Conservation (phyloP, 2,329 filamentous ascomycete genomes). For the Ophiocordyceps camponoti-floridani region DNA sequence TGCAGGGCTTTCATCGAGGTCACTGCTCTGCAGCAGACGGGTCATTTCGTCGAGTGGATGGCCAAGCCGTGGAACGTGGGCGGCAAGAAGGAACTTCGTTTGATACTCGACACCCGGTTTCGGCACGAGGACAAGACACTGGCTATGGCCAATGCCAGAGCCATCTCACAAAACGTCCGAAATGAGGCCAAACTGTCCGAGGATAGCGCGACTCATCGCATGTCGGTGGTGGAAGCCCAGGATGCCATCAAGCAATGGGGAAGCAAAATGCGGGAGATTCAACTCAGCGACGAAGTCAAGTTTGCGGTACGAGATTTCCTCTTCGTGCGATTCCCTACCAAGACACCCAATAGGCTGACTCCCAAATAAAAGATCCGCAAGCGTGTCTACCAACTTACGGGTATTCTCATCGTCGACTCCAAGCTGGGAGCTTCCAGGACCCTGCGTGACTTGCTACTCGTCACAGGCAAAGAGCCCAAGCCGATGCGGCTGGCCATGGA, state of each 20-base stretch:
- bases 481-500: slow-evolving; percentile 44
- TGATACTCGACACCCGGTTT: slow-evolving; percentile 5
- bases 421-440: slow-evolving; percentile 39
- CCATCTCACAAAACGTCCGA: not conserved
- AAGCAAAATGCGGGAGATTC: slow-evolving; percentile 36
- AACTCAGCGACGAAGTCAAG: slow-evolving; percentile 43
- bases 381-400: slow-evolving; percentile 65
- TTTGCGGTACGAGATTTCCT: slow-evolving; percentile 45
- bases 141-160: not conserved
- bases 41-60: slow-evolving; percentile 12
- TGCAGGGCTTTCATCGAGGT: slow-evolving; percentile 34
- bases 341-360: too few species aligned
- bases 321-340: not conserved
- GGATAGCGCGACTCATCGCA: slow-evolving; percentile 5
- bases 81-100: slow-evolving; percentile 14
- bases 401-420: slow-evolving; percentile 55
- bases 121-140: not conserved
- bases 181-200: slow-evolving; percentile 8
- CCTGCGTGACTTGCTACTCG: slow-evolving; percentile 33
- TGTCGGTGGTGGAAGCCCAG: slow-evolving; percentile 20
- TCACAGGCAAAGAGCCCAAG: slow-evolving; percentile 35
- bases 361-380: slow-evolving; percentile 48
- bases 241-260: slow-evolving; percentile 28
- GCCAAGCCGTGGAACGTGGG: slow-evolving; percentile 15
- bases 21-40: slow-evolving; percentile 20